A percentile compares a stretch with the other conserved stretches of the same genome.
These are phyloP conservation scores for Dioscorea cayenensis DNA, from an alignment of 116 monocot species.

Conservation along the genomic window DNA sequence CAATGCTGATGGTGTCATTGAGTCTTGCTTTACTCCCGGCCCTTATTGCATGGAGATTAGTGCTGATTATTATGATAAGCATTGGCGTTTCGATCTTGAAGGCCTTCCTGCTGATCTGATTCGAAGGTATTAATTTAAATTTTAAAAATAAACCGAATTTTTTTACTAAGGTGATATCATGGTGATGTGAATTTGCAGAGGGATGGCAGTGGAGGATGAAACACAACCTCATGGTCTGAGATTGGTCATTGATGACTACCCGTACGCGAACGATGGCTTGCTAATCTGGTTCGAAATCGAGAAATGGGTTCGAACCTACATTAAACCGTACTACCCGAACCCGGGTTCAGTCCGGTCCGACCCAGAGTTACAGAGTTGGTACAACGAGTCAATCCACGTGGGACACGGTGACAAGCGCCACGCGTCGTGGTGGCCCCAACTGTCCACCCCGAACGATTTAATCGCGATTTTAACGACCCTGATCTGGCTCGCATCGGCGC, in stretches of 20 bases:
- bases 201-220: constrained; percentile 60
- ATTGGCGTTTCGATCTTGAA: constrained; percentile 82
- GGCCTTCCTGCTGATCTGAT: constrained; percentile 80
- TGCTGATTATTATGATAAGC: constrained; percentile 45
- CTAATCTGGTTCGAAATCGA: constrained; percentile 69
- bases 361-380: constrained; percentile 65
- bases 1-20: constrained; percentile 80
- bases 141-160: too few relatives aligned
- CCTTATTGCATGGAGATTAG: constrained; percentile 65
- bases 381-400: constrained; percentile 43
- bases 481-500: constrained; percentile 77
- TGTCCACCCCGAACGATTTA: constrained; percentile 39
- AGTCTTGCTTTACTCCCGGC: constrained; percentile 87
- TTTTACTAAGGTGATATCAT: too few relatives aligned
- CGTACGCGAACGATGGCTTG: constrained; percentile 73
- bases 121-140: constrained; percentile 30
- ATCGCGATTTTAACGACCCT: constrained; percentile 51
- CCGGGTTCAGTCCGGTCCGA: constrained; percentile 32
- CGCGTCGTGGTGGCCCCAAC: constrained; percentile 62
- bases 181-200: constrained; percentile 22
- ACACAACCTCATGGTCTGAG: constrained; percentile 56
- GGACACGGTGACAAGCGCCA: constrained; percentile 64
- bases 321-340: constrained; percentile 39
- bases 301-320: constrained; percentile 42
- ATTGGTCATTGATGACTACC: constrained; percentile 66